Percentiles rank a stretch among this genome's conserved stretches.
Evolutionary conservation across 2,329 filamentous ascomycete species (phyloP).

Genomic region (Sarocladium brachiariae): DNA sequence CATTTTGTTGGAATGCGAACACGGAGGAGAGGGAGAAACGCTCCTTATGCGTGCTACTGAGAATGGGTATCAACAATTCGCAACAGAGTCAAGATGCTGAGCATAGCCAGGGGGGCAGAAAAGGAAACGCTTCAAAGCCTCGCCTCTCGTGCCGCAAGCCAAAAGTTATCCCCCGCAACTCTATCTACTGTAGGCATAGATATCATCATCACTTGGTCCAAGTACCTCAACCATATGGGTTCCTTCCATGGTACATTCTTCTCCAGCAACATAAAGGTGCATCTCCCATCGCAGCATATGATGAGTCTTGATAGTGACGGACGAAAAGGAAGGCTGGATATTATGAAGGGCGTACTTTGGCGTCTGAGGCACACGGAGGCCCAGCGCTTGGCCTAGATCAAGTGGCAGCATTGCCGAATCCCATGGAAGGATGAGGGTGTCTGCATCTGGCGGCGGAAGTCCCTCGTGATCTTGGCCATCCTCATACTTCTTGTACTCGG

Average conservation of each 20-base stretch:
- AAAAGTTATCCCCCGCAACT: too few species aligned
- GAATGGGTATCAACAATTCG: too few species aligned
- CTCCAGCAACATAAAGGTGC: not conserved
- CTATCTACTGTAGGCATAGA: too few species aligned
- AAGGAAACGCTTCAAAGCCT: too few species aligned
- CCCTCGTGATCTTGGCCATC: not conserved
- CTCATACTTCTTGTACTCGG: not conserved
- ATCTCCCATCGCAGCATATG: not conserved
- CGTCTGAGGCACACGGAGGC: not conserved
- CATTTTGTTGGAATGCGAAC: too few species aligned
- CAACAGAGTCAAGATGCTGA: too few species aligned
- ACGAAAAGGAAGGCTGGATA: not conserved
- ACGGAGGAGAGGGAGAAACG: too few species aligned
- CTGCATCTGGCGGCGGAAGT: not conserved
- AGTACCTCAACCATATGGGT: not conserved
- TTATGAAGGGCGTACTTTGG: not conserved
- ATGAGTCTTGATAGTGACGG: not conserved
- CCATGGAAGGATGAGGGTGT: slow-evolving; percentile 2
- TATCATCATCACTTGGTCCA: slow-evolving; percentile 4
- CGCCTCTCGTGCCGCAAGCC: too few species aligned
- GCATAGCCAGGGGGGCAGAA: too few species aligned
- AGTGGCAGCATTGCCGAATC: not conserved
- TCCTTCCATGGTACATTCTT: not conserved
- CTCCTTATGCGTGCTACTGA: too few species aligned
- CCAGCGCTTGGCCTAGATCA: not conserved